Evolutionary conservation across 257 asterid genomes (phyloP), one percentile per base, ranked within the genome.

Genomic region (Plantago major): DNA sequence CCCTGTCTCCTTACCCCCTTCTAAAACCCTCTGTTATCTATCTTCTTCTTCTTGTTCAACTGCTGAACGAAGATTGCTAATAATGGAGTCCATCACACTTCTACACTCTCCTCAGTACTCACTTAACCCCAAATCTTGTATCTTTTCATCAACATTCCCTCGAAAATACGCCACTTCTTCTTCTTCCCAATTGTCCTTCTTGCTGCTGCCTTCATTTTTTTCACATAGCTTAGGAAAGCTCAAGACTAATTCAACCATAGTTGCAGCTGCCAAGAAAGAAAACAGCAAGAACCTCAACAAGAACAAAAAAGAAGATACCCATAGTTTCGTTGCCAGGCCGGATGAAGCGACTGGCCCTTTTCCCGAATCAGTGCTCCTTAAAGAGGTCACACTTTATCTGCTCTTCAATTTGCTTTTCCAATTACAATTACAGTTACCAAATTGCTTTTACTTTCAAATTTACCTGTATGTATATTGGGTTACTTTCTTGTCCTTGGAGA

Each of bases 271-370:
- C 47, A 82, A 74, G 77, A 81, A 67, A 68, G 84, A 80, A 11
- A 54, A 68, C 3, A 54, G 64, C 3, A 71, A 63, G 43, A 67
- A 53, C 45, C 28, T 3, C 12, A 64, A 54, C 46, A 74, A 66
- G 64, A 76, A 46, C 74, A 78, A 71, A 55, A 87, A 71, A 65
- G 68, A 71, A 49, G 94, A 81, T 22, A 70, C 50, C 14, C 95
- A 85, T 53, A 85, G 90, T 79, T 84, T 83, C 74, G 46, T 60
- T 42, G 67, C 87, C 14, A 78, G 76, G 75, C 90, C 93, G n/a
- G 87, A 87, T 75, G 97, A 90, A 78, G 79, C 89, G 42, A 90
- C 79, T 9, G 97, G 95, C 33, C 97, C 91, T 57, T 90, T 79
- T 46, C 97, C 97, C 7, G 97, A 90, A 85, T 82, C 89, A 30